Base-by-base conservation (phyloP, 208 protist species). In the Trypanosoma platydactyli region DNA sequence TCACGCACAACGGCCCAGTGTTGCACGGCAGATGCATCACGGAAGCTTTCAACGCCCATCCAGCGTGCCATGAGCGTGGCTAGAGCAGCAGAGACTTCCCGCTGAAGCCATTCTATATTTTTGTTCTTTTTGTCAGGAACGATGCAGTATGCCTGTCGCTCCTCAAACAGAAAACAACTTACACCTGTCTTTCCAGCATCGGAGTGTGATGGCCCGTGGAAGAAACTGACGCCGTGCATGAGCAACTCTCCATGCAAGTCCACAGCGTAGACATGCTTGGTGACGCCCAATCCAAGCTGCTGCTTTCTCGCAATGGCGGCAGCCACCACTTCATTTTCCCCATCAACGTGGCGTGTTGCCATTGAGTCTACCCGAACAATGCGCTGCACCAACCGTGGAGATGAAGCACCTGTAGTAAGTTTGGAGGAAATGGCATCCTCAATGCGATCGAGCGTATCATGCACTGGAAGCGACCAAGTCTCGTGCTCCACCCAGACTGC, bases 401-500 rank as follows among this genome's bases (percentile, higher is more conserved):
- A 12, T 29, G 29, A n/a, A 6, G 27, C 50, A 5, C 24, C 48
- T n/a, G 30, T 42, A 30, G 5, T n/a, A 40, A 49, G 9, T 6
- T 50, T 25, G 27, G 16, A 22, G 50, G 27, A 22, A 55, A 71
- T 70, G 0, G 77, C 74, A 33, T 68, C 53, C 41, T 86, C 77
- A 59, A 93, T 78, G 12, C 73, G 56, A 9, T 67, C 53, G 3
- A 93, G 67, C 12, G 79, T 75, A 3, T 65, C 64, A 58, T 90
- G 87, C 20, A 86, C 81, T 20, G 73, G 63, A 9, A 71, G 61
- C 13, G 83, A 50, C 68, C 83, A 71, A 48, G 45, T 58, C 22
- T 73, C 68, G 9, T 77, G 55, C 53, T 89, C 87, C 25, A 84
- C 83, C 84, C 87, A 93, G 18, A 93, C 81, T 3, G 61, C 68